phyloP scores from a whole-genome alignment of 2,329 filamentous ascomycete genomes.

The Xylariaceae sp. region DNA sequence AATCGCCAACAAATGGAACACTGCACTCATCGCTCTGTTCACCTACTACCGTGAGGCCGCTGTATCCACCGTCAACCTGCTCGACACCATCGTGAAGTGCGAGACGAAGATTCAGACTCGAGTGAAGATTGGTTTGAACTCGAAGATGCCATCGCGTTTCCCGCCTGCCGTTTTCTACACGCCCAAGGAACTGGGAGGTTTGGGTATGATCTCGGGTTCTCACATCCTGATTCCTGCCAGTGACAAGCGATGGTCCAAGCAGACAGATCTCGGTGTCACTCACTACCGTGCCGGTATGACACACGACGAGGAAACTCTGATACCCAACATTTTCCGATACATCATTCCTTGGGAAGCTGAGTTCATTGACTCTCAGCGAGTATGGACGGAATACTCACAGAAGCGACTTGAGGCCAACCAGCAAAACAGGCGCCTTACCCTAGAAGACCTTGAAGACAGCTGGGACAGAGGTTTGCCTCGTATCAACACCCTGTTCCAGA shows the following conservation, averaged over 20 bases:
- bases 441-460: slow-evolving; percentile 95
- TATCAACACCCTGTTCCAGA: slow-evolving; percentile 99
- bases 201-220: slow-evolving; percentile 98
- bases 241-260: slow-evolving; percentile 97
- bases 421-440: slow-evolving; percentile 87
- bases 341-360: slow-evolving; percentile 99
- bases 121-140: slow-evolving; percentile 97
- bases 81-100: slow-evolving; percentile 98
- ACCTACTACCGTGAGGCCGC: slow-evolving; percentile 98
- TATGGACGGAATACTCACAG: slow-evolving; percentile 99
- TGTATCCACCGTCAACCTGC: slow-evolving; percentile 85
- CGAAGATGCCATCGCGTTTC: slow-evolving; percentile 98
- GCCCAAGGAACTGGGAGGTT: slow-evolving; percentile 90
- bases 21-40: slow-evolving; percentile 90
- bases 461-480: slow-evolving; percentile 97
- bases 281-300: slow-evolving; percentile 98
- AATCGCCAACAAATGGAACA: slow-evolving; percentile 99
- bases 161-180: slow-evolving; percentile 98
- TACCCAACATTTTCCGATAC: slow-evolving; percentile 98
- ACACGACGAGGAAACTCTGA: slow-evolving; percentile 94
- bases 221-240: slow-evolving; percentile 96
- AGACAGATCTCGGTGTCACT: slow-evolving; percentile 94
- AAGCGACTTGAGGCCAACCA: slow-evolving; percentile 96
- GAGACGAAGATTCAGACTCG: slow-evolving; percentile 99
- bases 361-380: slow-evolving; percentile 97